Evolutionary conservation across 257 asterid species (phyloP).

Genomic region (Capsicum chinense): DNA sequence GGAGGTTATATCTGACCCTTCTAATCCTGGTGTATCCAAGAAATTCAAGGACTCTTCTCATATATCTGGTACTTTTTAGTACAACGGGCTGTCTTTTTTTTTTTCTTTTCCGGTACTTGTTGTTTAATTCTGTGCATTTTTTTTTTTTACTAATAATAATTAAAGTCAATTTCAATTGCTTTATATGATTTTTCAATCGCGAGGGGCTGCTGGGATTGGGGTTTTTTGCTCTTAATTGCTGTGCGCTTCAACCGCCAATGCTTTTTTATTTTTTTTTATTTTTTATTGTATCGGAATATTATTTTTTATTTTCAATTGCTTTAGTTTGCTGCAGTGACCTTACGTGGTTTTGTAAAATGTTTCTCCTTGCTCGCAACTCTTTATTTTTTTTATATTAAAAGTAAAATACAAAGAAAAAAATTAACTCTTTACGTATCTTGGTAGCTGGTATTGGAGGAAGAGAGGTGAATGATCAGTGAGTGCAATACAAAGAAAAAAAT

Average conservation of each 20-base stretch:
- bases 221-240: not conserved
- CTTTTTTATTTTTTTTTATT: not conserved
- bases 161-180: not conserved
- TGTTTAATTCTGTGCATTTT: slow-evolving; percentile 29
- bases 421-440: not conserved
- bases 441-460: not conserved
- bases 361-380: not conserved
- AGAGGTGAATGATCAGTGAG: no score
- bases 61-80: slow-evolving; percentile 59
- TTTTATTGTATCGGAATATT: not conserved
- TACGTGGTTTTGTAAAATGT: not conserved
- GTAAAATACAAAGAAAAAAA: not conserved
- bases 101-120: not conserved
- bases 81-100: not conserved
- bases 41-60: slow-evolving; percentile 84
- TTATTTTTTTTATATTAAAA: not conserved
- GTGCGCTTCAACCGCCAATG: not conserved
- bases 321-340: slow-evolving; percentile 2
- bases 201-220: not conserved
- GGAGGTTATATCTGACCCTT: slow-evolving; percentile 75
- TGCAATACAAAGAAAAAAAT: no score
- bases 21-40: slow-evolving; percentile 66
- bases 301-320: not conserved
- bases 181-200: not conserved
- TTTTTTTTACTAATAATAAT: not conserved